Conservation (phyloP, 2,329 filamentous ascomycete genomes). For the Aspergillus arachidicola region DNA sequence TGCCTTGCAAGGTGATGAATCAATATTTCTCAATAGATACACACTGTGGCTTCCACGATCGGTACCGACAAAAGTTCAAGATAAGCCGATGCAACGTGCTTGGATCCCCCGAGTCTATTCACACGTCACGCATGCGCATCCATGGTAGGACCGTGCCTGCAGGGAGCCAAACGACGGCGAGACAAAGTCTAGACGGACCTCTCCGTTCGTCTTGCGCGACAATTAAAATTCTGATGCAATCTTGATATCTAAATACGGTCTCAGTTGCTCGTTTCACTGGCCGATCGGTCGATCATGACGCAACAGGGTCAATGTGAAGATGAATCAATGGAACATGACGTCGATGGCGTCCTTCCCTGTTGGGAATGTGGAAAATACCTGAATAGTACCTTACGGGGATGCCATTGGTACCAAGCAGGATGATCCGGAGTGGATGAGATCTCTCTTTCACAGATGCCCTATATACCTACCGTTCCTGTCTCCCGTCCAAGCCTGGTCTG, state of each 20-base stretch:
- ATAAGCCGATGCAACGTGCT: background rate
- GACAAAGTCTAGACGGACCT: background rate
- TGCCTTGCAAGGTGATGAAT: background rate
- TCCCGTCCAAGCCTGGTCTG: background rate
- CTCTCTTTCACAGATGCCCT: background rate
- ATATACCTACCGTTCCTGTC: background rate
- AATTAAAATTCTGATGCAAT: background rate
- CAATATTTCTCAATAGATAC: background rate
- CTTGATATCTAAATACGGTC: background rate
- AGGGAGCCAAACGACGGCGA: background rate
- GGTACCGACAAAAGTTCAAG: background rate
- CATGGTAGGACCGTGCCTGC: background rate
- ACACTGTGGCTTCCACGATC: background rate
- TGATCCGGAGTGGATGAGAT: background rate
- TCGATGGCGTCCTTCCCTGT: background rate
- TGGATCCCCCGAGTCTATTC: background rate
- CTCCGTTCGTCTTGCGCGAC: background rate
- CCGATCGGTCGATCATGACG: background rate
- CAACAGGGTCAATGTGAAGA: background rate
- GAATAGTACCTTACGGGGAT: background rate
- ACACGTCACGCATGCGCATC: background rate
- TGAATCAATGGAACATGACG: background rate
- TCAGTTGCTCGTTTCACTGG: background rate
- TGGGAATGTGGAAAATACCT: background rate
- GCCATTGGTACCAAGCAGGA: background rate